Evolutionary conservation across 2,329 filamentous ascomycete genomes (phyloP).

Genomic region (Pestalotiopsis sp.): DNA sequence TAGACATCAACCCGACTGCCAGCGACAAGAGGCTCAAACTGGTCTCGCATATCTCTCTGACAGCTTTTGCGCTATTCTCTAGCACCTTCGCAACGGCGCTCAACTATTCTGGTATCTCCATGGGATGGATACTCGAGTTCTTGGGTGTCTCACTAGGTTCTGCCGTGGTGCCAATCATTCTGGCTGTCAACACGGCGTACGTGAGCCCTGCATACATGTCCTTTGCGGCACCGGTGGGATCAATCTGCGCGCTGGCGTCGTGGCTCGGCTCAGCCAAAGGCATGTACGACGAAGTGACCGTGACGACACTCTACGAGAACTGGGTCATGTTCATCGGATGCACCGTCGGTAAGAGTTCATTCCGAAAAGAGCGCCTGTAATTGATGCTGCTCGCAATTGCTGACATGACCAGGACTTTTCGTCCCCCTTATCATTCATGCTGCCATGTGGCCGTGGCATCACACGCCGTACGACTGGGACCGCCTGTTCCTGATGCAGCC

Average conservation of each 20-base stretch:
- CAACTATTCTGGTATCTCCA: constrained; percentile 58
- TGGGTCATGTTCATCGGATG: constrained; percentile 19
- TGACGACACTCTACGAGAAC: constrained; percentile 50
- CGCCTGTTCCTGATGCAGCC: constrained; percentile 16
- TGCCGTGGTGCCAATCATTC: constrained; percentile 65
- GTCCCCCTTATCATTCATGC: constrained; percentile 11
- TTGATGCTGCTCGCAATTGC: background rate
- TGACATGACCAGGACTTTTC: constrained; percentile 8
- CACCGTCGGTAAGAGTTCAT: constrained; percentile 12
- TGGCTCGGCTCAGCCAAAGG: constrained; percentile 70
- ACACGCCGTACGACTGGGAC: constrained; percentile 16
- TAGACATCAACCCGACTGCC: constrained; percentile 65
- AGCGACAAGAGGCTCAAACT: constrained; percentile 66
- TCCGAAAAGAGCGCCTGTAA: background rate
- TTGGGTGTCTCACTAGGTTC: constrained; percentile 73
- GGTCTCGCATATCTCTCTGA: constrained; percentile 66
- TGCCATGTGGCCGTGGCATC: constrained; percentile 15
- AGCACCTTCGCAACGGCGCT: constrained; percentile 65
- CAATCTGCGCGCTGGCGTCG: constrained; percentile 62
- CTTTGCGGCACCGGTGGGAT: constrained; percentile 51
- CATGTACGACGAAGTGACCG: constrained; percentile 60
- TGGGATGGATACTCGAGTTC: constrained; percentile 72
- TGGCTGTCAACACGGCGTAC: constrained; percentile 48
- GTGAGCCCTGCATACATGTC: constrained; percentile 13
- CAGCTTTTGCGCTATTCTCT: constrained; percentile 61